Evolutionary conservation across 139 green algal genomes (phyloP).

Genomic region (Tetraselmis chui): DNA sequence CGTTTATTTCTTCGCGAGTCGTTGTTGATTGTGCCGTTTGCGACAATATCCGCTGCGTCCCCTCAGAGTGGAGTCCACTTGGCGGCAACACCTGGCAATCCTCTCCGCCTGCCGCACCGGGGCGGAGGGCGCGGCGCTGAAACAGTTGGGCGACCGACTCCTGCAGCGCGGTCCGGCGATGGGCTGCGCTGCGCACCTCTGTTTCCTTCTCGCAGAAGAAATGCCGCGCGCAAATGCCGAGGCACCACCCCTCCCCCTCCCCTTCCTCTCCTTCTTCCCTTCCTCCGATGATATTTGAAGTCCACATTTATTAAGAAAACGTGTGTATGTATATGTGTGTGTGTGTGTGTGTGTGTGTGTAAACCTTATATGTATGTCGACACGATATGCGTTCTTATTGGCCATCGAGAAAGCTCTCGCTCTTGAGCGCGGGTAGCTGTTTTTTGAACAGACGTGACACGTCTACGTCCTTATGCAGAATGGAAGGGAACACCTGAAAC

Average conservation of each 20-base stretch:
- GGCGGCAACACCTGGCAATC: conserved; percentile 67
- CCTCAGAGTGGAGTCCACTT: conserved; percentile 42
- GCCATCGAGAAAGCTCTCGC: no score
- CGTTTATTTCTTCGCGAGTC: no score
- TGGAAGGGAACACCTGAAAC: no score
- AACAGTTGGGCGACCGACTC: conserved; percentile 57
- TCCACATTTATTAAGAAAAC: no score
- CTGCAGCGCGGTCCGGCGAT: conserved; percentile 4
- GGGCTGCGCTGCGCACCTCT: conserved; percentile 54
- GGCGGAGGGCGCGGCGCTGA: conserved; percentile 38
- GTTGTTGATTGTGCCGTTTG: no score
- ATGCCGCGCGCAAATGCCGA: background rate
- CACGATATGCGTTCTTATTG: no score
- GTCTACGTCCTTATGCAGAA: no score
- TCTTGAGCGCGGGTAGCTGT: no score
- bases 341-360: background rate
- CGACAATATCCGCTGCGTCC: no score
- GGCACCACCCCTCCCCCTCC: background rate
- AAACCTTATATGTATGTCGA: background rate
- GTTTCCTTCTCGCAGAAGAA: conserved; percentile 22
- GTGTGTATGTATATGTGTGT: no score
- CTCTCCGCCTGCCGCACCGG: conserved; percentile 50
- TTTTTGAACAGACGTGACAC: no score
- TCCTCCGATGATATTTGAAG: no score
- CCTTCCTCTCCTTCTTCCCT: background rate